Conservation (phyloP, 2,329 filamentous ascomycete genomes). For the Aspergillus fijiensis region DNA sequence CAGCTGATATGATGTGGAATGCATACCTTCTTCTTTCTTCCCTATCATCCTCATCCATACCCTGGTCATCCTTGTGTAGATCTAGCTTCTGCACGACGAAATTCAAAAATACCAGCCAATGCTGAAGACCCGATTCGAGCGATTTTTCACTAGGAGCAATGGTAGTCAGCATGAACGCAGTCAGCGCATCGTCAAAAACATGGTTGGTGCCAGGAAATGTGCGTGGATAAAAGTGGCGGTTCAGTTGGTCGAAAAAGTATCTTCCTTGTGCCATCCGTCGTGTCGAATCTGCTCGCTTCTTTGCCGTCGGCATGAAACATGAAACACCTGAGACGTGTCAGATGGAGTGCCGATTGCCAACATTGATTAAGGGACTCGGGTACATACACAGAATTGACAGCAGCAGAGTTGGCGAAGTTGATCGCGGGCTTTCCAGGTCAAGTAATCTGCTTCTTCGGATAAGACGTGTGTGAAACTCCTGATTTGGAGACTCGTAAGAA, state of each 20-base stretch:
- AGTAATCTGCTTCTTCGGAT: not conserved
- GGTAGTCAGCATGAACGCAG: constrained; percentile 3
- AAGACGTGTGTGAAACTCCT: not conserved
- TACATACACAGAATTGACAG: constrained; percentile 2
- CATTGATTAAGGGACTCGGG: not conserved
- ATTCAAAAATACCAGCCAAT: not conserved
- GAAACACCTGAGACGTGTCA: constrained; percentile 1
- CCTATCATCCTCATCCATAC: not conserved
- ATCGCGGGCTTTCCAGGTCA: not conserved
- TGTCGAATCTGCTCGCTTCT: not conserved
- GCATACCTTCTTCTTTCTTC: not conserved
- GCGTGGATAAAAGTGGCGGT: not conserved
- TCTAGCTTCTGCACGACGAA: constrained; percentile 1
- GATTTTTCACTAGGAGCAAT: constrained; percentile 3
- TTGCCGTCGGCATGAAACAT: constrained; percentile 1
- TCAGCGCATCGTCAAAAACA: constrained; percentile 3
- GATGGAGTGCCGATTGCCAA: not conserved
- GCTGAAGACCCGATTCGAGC: not conserved
- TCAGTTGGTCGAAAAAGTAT: not conserved
- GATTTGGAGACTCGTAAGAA: not conserved
- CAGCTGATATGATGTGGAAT: not conserved
- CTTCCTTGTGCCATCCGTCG: not conserved
- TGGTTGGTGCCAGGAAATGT: not conserved
- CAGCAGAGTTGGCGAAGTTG: not conserved
- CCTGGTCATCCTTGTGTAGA: not conserved